phyloP scores from a whole-genome alignment of 345 rosid species.

The Euphorbia lathyris region DNA sequence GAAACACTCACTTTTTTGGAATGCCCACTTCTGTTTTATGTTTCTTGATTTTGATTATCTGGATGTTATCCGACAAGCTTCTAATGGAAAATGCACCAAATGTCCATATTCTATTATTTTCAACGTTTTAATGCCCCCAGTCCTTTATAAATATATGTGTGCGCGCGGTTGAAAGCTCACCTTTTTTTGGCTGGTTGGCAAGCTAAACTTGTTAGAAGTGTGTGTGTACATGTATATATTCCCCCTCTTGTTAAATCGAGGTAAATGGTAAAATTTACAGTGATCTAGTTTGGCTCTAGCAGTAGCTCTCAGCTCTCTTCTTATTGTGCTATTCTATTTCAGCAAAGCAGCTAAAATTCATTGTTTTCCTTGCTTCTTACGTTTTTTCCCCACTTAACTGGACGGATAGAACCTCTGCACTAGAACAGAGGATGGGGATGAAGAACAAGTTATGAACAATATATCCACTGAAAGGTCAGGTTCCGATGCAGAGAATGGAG shows the following conservation, averaged over 20 bases:
- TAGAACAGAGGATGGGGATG: conserved; percentile 34
- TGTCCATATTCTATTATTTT: not conserved
- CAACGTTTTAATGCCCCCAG: not conserved
- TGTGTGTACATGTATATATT: too few species aligned
- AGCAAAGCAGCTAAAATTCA: conserved; percentile 6
- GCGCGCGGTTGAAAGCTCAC: too few species aligned
- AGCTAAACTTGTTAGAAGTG: not conserved
- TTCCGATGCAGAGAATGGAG: conserved; percentile 30
- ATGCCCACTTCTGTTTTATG: not conserved
- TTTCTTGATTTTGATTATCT: not conserved
- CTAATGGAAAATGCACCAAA: not conserved
- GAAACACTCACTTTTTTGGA: not conserved
- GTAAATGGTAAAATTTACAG: not conserved
- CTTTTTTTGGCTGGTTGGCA: not conserved
- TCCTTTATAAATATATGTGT: not conserved
- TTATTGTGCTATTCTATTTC: conserved; percentile 2
- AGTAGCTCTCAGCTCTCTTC: not conserved
- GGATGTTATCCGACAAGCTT: not conserved
- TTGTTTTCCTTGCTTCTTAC: conserved; percentile 4
- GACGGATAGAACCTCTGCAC: conserved; percentile 36
- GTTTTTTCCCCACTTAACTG: conserved; percentile 13
- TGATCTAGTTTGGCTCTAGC: not conserved
- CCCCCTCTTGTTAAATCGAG: too few species aligned
- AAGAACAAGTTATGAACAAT: conserved; percentile 23
- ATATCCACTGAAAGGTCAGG: conserved; percentile 28